Evolutionary conservation across 441 rosid genomes (phyloP), one percentile per base, ranked within the genome.

Genomic region (Euphorbia schlechtendalii): DNA sequence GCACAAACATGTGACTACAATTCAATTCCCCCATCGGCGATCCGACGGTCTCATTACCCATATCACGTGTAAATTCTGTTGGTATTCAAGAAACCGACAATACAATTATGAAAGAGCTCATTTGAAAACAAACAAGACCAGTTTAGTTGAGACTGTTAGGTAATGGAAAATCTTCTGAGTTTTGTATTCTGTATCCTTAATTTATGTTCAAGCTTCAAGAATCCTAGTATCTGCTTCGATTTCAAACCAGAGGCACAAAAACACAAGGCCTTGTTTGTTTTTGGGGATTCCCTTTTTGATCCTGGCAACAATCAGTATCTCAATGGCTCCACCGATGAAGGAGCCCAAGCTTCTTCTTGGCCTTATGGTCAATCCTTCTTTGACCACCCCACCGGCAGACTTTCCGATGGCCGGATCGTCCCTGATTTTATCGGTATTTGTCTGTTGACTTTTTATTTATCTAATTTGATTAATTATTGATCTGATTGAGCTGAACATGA

Each of bases 281-380:
- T 64, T 53, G 68, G 68, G 3, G 68, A 64, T 11, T 64, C 67
- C 1, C 43, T 64, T 34, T 64, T 54, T 54, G 68, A 64, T 22
- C 51, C 68, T 34, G 68, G 68, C 8, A 64, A 64, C 24, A 24
- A 64, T 38, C 57, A 65, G 27, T 65, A 53, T 14, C 59, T 65
- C n/a, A 65, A 65, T 65, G 38, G 30, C 5, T 54, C 36, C 21
- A 11, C 38, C 24, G 38, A 20, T 18, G 57, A 65, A 38, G 60
- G 68, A 10, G 8, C 15, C 15, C 28, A 40, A 61, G 64, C 64
- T 14, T 41, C 64, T 14, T 61, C 34, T 27, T 55, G 60, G 52
- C 68, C 68, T 34, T 65, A 65, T 25, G 68, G 61, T 51, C 55
- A 51, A 51, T 18, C 55, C 25, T 51, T 51, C 55, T 51, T 51